Conservation (phyloP, 2,329 filamentous ascomycete genomes). For the Colletotrichum australisinense region DNA sequence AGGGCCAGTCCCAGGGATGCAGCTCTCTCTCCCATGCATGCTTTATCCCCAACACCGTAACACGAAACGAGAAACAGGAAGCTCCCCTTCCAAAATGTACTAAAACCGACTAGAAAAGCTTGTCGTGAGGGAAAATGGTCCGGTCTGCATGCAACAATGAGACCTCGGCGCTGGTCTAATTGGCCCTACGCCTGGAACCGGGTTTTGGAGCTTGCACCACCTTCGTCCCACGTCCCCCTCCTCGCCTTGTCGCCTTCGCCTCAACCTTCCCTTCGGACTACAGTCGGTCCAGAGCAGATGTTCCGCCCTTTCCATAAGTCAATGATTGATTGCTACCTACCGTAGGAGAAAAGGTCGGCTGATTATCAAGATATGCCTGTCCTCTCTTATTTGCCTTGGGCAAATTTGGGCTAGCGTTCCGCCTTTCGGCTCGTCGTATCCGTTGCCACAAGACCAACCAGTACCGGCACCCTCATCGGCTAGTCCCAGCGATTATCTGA, state of each 20-base stretch:
- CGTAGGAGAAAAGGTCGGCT: neutral
- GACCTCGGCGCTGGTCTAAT: neutral
- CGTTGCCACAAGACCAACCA: neutral
- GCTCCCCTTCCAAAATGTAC: neutral
- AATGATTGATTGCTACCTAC: neutral
- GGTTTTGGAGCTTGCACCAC: neutral
- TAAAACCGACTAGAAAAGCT: constrained; percentile 13
- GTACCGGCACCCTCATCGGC: neutral
- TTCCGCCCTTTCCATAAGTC: neutral
- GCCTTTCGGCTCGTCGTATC: constrained; percentile 4
- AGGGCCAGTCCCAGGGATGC: neutral
- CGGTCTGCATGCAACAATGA: neutral
- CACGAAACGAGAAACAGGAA: constrained; percentile 8
- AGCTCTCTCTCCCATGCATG: neutral
- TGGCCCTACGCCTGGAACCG: neutral
- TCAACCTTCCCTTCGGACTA: constrained; percentile 5
- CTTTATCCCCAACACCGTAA: neutral
- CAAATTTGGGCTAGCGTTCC: neutral
- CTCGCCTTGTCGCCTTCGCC: constrained; percentile 2
- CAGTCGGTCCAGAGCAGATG: neutral
- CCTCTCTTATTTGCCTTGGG: constrained; percentile 2
- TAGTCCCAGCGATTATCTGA: constrained; percentile 24
- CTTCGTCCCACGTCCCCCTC: neutral
- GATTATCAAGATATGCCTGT: constrained; percentile 23
- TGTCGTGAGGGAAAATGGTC: neutral